Percentiles rank a stretch among this genome's conserved stretches.
Evolutionary conservation across 2,329 filamentous ascomycete species (phyloP).

Genomic region (Fusarium pseudoanthophilum): DNA sequence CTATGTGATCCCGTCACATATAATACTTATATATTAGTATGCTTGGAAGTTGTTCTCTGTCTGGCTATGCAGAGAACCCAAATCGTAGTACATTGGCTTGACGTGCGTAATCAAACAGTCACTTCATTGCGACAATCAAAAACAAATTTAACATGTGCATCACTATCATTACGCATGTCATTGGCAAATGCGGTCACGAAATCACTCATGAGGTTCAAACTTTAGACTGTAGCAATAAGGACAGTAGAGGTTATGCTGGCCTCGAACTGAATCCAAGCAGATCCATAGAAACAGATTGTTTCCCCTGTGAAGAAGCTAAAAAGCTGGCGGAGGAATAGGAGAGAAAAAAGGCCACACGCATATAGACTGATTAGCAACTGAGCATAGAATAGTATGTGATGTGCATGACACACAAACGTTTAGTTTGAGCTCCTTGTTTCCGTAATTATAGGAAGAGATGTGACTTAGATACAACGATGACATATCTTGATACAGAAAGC

Average conservation of each 20-base stretch:
- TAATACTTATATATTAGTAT: not conserved
- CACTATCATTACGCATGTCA: not conserved
- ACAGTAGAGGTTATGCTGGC: not conserved
- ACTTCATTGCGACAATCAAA: no score
- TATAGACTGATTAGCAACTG: rapidly evolving
- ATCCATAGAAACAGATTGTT: not conserved
- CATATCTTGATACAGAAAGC: not conserved
- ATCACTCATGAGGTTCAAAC: not conserved
- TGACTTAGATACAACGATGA: not conserved
- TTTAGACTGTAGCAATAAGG: not conserved
- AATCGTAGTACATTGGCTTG: rapidly evolving
- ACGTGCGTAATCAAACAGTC: not conserved
- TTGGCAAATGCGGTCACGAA: not conserved
- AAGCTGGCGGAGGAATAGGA: not conserved
- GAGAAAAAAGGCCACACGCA: not conserved
- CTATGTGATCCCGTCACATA: no score
- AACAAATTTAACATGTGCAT: not conserved
- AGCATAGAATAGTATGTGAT: rapidly evolving
- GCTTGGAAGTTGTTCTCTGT: rapidly evolving
- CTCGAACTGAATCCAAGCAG: not conserved
- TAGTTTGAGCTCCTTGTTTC: not conserved
- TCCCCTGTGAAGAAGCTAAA: not conserved
- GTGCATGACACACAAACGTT: rapidly evolving
- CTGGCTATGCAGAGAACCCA: rapidly evolving
- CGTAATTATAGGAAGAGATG: not conserved